These are phyloP conservation scores for Parasitella parasitica DNA, from an alignment of 371 early-diverging fungal species.

Conservation along the genomic window DNA sequence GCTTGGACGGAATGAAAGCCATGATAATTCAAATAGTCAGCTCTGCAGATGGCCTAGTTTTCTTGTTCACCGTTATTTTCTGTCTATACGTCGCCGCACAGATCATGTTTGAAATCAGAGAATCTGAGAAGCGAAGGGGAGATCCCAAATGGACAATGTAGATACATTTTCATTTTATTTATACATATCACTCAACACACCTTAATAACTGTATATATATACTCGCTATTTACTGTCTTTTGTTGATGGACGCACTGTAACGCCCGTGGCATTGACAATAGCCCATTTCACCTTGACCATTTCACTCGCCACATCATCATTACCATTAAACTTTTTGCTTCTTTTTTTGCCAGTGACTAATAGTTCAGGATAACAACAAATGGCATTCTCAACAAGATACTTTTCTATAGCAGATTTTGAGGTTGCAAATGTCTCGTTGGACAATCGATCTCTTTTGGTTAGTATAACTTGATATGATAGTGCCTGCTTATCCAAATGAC, in stretches of 20 bases:
- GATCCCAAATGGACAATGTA: constrained; percentile 48
- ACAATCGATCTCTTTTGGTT: constrained; percentile 67
- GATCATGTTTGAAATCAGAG: constrained; percentile 84
- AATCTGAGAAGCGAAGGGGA: constrained; percentile 62
- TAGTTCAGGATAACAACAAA: constrained; percentile 58
- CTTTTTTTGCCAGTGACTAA: constrained; percentile 40
- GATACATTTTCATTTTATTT: neutral
- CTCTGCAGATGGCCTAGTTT: constrained; percentile 44
- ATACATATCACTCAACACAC: neutral
- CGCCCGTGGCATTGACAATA: constrained; percentile 28
- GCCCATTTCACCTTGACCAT: constrained; percentile 31
- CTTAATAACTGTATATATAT: neutral
- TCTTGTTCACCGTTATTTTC: constrained; percentile 50
- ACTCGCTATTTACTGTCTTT: neutral
- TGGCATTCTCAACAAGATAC: constrained; percentile 45
- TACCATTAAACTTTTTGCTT: constrained; percentile 21
- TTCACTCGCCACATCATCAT: constrained; percentile 23
- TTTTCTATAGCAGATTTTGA: constrained; percentile 47
- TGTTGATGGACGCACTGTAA: constrained; percentile 2
- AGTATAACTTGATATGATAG: constrained; percentile 64
- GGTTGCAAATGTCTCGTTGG: constrained; percentile 34
- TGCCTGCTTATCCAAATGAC: constrained; percentile 55
- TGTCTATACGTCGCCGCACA: constrained; percentile 74
- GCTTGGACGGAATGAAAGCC: constrained; percentile 77
- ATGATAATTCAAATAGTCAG: constrained; percentile 57